These are phyloP conservation scores for Suhomyces guaymorum DNA, from an alignment of 1,139 yeast species.

Conservation along the genomic window DNA sequence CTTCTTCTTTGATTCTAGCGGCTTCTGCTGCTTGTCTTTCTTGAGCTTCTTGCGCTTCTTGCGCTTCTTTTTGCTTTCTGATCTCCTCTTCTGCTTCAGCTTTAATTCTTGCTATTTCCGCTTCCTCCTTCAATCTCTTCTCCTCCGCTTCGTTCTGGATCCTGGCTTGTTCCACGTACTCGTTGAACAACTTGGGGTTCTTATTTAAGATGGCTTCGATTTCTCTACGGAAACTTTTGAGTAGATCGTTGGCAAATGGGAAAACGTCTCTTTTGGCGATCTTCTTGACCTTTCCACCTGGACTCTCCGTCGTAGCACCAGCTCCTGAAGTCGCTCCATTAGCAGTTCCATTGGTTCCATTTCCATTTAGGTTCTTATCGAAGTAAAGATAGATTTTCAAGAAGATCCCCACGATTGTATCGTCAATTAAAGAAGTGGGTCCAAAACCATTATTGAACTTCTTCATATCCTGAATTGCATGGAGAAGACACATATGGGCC, in stretches of 20 bases:
- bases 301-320: conserved; percentile 23
- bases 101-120: too few species aligned
- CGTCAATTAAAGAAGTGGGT: conserved; percentile 77
- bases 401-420: conserved; percentile 65
- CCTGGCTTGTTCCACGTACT: conserved; percentile 31
- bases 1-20: not conserved
- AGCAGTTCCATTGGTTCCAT: too few species aligned
- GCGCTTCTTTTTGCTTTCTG: conserved; percentile 3
- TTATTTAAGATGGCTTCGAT: conserved; percentile 35
- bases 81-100: not conserved
- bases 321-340: conserved; percentile 1
- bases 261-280: conserved; percentile 40
- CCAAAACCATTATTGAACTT: conserved; percentile 81
- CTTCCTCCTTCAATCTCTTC: conserved; percentile 1
- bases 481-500: conserved; percentile 44
- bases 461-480: conserved; percentile 62
- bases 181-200: conserved; percentile 35
- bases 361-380: conserved; percentile 9
- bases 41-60: conserved; percentile 3
- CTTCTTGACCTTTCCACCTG: conserved; percentile 28
- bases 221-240: conserved; percentile 30
- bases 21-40: conserved; percentile 5
- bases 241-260: conserved; percentile 41
- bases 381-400: conserved; percentile 47
- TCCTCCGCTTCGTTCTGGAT: conserved; percentile 8